A percentile compares a stretch with the other conserved stretches of the same genome.
phyloP scores from a whole-genome alignment of 1,284 basidiomycete genomes.

The Cronartium quercuum region DNA sequence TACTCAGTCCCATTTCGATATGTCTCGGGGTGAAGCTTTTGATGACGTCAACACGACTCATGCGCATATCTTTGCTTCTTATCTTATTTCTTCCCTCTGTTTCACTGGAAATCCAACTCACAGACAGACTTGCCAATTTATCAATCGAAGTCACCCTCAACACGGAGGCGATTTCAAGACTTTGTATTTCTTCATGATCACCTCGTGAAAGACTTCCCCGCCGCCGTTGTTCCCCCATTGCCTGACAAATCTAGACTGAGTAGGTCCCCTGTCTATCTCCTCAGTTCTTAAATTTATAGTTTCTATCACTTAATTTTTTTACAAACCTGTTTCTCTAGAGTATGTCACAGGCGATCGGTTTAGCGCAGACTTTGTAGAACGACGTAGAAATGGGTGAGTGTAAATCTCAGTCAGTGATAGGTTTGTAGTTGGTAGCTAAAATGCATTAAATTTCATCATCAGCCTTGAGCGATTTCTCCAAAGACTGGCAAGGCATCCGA shows the following conservation, averaged over 20 bases:
- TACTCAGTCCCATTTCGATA: background rate
- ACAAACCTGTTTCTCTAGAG: slow-evolving; percentile 56
- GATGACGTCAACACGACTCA: slow-evolving; percentile 27
- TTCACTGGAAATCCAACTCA: background rate
- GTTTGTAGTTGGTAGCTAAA: background rate
- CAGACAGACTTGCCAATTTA: slow-evolving; percentile 78
- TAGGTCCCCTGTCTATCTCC: slow-evolving; percentile 52
- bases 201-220: slow-evolving; percentile 84
- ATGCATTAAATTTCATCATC: background rate
- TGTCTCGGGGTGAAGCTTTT: slow-evolving; percentile 39
- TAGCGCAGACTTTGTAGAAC: slow-evolving; percentile 91
- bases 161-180: slow-evolving; percentile 87
- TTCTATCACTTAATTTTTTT: background rate
- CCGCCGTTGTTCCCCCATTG: slow-evolving; percentile 88
- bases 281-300: background rate
- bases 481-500: slow-evolving; percentile 83
- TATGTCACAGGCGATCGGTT: slow-evolving; percentile 97
- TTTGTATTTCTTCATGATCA: slow-evolving; percentile 90
- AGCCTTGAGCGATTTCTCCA: slow-evolving; percentile 90
- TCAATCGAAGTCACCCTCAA: slow-evolving; percentile 63
- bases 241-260: slow-evolving; percentile 94
- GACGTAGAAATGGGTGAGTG: slow-evolving; percentile 75
- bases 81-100: background rate
- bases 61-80: background rate
- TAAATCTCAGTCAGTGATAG: background rate